Evolutionary conservation across 2,329 filamentous ascomycete genomes (phyloP).

Genomic region (Claviceps cyperi): DNA sequence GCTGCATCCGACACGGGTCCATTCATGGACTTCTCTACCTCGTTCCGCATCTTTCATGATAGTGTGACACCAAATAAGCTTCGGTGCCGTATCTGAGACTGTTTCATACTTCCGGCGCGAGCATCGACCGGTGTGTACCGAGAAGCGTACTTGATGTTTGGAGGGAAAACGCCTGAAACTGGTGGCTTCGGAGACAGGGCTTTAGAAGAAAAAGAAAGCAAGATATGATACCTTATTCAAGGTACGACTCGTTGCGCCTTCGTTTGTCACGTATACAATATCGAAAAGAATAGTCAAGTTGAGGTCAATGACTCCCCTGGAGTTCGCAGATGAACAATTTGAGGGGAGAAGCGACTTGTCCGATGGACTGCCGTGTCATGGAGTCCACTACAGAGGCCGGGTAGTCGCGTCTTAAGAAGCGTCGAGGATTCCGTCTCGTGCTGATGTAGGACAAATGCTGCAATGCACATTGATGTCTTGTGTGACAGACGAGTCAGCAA

Average conservation of each 20-base stretch:
- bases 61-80: constrained; percentile 4
- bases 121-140: neutral
- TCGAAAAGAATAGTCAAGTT: neutral
- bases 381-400: constrained; percentile 1
- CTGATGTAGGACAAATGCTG: constrained; percentile 1
- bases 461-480: constrained; percentile 1
- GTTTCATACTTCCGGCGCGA: constrained; percentile 1
- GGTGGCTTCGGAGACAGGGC: neutral
- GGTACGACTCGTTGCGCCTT: neutral
- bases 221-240: neutral
- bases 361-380: neutral
- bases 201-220: neutral
- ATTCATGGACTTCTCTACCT: constrained; percentile 4
- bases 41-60: neutral
- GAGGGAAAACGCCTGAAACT: neutral
- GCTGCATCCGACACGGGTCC: constrained; percentile 4
- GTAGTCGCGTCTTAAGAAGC: constrained; percentile 6
- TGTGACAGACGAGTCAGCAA: constrained; percentile 3
- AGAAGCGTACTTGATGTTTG: neutral
- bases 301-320: neutral
- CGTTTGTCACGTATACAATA: neutral
- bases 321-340: neutral
- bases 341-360: neutral
- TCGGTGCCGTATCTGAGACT: neutral
- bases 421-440: constrained; percentile 1